phyloP scores from a whole-genome alignment of 2,329 filamentous ascomycete species.

The Xylaria sp. region DNA sequence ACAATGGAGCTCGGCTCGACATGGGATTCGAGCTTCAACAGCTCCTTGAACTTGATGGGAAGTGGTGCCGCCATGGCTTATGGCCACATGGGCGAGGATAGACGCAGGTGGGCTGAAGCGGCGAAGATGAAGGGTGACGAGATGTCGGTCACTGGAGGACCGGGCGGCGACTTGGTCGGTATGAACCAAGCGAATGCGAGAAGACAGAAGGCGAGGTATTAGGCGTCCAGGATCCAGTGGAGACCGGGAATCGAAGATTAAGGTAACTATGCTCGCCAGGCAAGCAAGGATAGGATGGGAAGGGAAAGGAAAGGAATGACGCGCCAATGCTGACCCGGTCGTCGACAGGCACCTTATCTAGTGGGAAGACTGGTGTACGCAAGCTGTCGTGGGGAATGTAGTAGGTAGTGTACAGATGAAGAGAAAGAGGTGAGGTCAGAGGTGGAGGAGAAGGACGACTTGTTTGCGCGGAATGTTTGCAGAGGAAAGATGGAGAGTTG shows the following conservation, averaged over 20 bases:
- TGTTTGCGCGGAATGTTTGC: constrained; percentile 17
- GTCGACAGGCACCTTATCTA: constrained; percentile 1
- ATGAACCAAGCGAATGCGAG: background rate
- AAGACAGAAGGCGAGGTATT: constrained; percentile 21
- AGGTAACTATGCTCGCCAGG: constrained; percentile 13
- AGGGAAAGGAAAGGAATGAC: constrained; percentile 21
- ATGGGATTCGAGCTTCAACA: constrained; percentile 60
- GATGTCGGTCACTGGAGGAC: background rate
- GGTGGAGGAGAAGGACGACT: constrained; percentile 12
- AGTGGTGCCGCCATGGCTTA: constrained; percentile 56
- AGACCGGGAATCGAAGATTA: constrained; percentile 22
- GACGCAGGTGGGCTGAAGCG: constrained; percentile 9
- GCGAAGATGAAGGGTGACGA: constrained; percentile 6
- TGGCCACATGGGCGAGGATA: constrained; percentile 29
- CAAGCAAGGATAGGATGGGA: background rate
- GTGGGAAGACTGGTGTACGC: constrained; percentile 1
- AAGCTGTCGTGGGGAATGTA: constrained; percentile 2
- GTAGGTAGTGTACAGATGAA: constrained; percentile 20
- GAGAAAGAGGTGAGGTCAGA: constrained; percentile 11
- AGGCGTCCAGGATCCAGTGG: constrained; percentile 20
- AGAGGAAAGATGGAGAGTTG: background rate
- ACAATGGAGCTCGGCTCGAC: constrained; percentile 56
- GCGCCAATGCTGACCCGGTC: constrained; percentile 15
- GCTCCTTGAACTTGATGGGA: constrained; percentile 90
- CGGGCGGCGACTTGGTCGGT: background rate